Conservation (phyloP, 148 eudicot genomes). For the Spergularia marina region DNA sequence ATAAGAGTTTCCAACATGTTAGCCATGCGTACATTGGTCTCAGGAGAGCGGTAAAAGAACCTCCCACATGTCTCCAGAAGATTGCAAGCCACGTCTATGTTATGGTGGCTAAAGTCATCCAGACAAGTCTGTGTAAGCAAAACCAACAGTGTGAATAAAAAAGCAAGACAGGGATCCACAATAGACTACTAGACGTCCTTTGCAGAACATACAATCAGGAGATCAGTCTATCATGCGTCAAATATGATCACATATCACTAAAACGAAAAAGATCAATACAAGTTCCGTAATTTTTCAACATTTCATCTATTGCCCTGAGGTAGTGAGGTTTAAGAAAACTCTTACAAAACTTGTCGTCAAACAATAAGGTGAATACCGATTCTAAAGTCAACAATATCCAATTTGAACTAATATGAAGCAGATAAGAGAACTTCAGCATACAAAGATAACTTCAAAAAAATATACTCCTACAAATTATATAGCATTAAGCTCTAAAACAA, state of each 20-base stretch:
- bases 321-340: background rate
- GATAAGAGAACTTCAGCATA: background rate
- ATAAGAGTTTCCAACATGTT: slow-evolving; percentile 96
- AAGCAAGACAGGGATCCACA: background rate
- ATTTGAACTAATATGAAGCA: background rate
- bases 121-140: slow-evolving; percentile 67
- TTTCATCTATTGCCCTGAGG: background rate
- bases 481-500: background rate
- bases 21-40: slow-evolving; percentile 84
- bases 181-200: background rate
- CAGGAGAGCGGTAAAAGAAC: slow-evolving; percentile 91
- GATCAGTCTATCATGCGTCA: background rate
- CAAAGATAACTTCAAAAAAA: background rate
- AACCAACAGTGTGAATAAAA: slow-evolving; percentile 1
- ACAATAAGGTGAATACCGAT: background rate
- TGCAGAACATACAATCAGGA: slow-evolving; percentile 7
- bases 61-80: slow-evolving; percentile 99
- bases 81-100: slow-evolving; percentile 98
- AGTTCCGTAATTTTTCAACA: background rate
- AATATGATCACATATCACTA: slow-evolving; percentile 6
- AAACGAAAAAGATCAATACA: background rate
- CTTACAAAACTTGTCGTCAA: background rate
- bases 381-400: no score
- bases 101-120: slow-evolving; percentile 95
- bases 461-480: background rate